Conservation (phyloP, 805 yeast genomes). For the Nakazawaea holstii region DNA sequence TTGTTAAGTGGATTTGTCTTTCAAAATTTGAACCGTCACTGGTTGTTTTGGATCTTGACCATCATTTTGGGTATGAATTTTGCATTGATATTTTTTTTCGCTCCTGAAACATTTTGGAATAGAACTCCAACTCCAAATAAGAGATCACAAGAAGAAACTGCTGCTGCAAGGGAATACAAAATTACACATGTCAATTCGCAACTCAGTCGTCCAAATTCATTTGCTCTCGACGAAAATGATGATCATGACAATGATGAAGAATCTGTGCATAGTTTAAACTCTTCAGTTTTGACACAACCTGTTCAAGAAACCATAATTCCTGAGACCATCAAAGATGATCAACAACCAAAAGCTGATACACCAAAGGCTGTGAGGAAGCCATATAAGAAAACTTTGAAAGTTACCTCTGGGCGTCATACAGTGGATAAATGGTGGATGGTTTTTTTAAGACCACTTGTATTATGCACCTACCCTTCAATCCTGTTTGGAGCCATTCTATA, state of each 20-base stretch:
- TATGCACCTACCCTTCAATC: constrained; percentile 44
- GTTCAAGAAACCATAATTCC: not conserved
- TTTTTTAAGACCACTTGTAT: constrained; percentile 47
- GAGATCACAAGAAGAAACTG: constrained; percentile 41
- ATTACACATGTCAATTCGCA: constrained; percentile 9
- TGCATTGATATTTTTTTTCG: constrained; percentile 42
- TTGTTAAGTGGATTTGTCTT: constrained; percentile 50
- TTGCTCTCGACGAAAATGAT: not conserved
- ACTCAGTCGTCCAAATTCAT: constrained; percentile 5
- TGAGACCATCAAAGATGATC: not conserved
- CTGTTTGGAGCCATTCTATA: constrained; percentile 47
- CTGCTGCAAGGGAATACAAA: constrained; percentile 35
- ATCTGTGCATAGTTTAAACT: constrained; percentile 4
- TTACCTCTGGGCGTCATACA: constrained; percentile 46
- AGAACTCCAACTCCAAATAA: constrained; percentile 45
- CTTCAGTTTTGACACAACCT: not conserved
- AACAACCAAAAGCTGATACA: not conserved
- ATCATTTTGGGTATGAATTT: constrained; percentile 45
- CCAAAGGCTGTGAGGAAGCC: constrained; percentile 12
- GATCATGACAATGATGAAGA: not conserved
- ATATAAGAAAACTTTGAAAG: constrained; percentile 28
- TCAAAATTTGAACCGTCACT: constrained; percentile 43
- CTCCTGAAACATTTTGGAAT: constrained; percentile 64
- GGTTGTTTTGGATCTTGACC: constrained; percentile 57
- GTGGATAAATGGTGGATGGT: constrained; percentile 51